Conservation (phyloP, 2,329 filamentous ascomycete genomes). For the Gnomoniopsis sp. region DNA sequence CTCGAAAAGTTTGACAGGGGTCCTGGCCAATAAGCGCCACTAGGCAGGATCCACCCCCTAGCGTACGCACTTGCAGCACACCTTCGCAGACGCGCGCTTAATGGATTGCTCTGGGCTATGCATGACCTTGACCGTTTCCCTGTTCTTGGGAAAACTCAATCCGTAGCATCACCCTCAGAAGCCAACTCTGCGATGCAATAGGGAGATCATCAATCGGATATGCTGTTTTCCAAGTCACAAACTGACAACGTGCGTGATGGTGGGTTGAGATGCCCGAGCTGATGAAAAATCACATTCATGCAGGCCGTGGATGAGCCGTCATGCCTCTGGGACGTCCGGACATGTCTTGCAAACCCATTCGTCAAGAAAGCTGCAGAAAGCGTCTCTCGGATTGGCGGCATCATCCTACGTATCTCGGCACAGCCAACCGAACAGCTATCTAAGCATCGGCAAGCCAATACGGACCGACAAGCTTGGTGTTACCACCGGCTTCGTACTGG, state of each 20-base stretch:
- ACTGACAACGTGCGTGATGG: neutral
- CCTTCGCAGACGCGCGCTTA: conserved; percentile 16
- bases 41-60: neutral
- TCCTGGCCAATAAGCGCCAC: conserved; percentile 1
- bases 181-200: neutral
- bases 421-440: too few relatives aligned
- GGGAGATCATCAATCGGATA: neutral
- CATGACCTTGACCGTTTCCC: too few relatives aligned
- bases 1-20: neutral
- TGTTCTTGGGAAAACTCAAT: too few relatives aligned
- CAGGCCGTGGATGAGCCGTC: conserved; percentile 5
- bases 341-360: neutral
- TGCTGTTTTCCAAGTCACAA: neutral
- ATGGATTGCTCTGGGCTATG: neutral
- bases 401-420: neutral
- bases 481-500: neutral
- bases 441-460: neutral
- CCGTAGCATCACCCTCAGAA: too few relatives aligned
- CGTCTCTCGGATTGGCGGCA: neutral
- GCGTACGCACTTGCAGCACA: neutral
- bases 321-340: neutral
- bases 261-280: neutral
- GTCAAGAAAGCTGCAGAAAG: neutral
- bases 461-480: neutral
- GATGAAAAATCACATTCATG: neutral